Base-by-base conservation (phyloP, 306 rosid genomes). In the Arachis hypogaea region DNA sequence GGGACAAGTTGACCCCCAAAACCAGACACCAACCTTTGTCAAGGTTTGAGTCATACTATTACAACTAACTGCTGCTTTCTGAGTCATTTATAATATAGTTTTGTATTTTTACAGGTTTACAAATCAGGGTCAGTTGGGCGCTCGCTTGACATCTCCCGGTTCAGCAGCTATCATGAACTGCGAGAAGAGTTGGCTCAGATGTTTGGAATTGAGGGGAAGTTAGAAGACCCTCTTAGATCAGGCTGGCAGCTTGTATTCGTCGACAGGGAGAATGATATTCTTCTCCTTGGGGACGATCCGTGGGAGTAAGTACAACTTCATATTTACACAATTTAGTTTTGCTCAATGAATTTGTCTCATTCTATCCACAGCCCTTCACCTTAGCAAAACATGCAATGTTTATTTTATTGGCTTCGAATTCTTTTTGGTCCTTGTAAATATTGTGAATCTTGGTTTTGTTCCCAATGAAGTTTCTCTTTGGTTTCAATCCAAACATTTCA, bases 191-290 rank as follows among this genome's bases (percentile, higher is more conserved):
- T 92, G 87, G 89, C 88, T 49, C 92, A 84, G 84, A 92, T 92
- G 98, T 92, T 89, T 81, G 96, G 96, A 63, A 92, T 92, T 57
- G 98, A 92, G 96, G 93, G 93, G 33, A 90, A 85, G 89, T 89
- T 92, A 63, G 96, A 86, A 88, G 93, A 89, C 79, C 90, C 90
- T 89, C 90, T 74, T 92, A 88, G 97, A 92, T 92, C 97, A 92
- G 97, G 97, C 97, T 92, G 97, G 97, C 97, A 92, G 97, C 97
- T 92, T 92, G 97, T 92, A 83, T 92, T 92, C 36, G 97, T 92
- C 49, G 97, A 92, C 96, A 86, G 96, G 98, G 98, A 92, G 98
- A 76, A 92, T 61, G 96, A 92, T 66, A 86, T 84, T 72, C 92
- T 92, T 89, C 98, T 92, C 90, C 98, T 92, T 85, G 98, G 98